Base-by-base conservation (phyloP, 805 yeast genomes). In the Novakomyces olei region DNA sequence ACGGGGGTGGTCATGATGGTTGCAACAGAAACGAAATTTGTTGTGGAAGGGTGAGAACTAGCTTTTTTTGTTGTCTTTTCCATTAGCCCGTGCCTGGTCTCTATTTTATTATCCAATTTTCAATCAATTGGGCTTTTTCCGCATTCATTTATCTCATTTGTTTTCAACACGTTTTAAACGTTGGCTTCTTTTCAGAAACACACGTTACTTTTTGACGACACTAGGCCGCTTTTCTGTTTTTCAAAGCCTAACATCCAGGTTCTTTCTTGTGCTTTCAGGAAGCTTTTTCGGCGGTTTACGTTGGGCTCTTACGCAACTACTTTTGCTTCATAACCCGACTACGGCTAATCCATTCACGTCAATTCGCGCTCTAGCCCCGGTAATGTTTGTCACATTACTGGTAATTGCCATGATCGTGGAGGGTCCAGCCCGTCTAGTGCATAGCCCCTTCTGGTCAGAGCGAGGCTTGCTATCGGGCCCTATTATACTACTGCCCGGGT, bases 261-360 rank as follows among this genome's bases (percentile, higher is more conserved):
- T 80, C 15, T 34, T 69, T 2, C 54, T 81, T 18, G 95, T 85
- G 1, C 54, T 88, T 19, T 54, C 65, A 2, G 83, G 93, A 3
- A 69, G 92, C 2, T 63, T 75, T 48, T 64, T 80, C 55, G 72
- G 88, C 10, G 98, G 98, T 0, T 56, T 88, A 33, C 65, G 98
- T 40, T 88, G 98, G 98, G 85, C 92, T 1, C 66, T 83, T 39
- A 81, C 96, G 1, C 96, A 88, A 47, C 50, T 88, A 15, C 60
- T 85, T 23, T 55, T 88, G 32, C 73, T 65, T 41, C 61, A 57
- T 28, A 70, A 69, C 40, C 60, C 58, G 18, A 54, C 68, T 34
- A 67, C 72, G 4, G 28, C 45, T 36, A 57, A 83, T 46, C 91
- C 98, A 2, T 68, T 88, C 14, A 60, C 73, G 26, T 79, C 95